Percentiles rank a stretch among this genome's conserved stretches.
These are phyloP conservation scores for Glaciozyma antarctica DNA, from an alignment of 768 basidiomycete genomes.

Conservation along the genomic window DNA sequence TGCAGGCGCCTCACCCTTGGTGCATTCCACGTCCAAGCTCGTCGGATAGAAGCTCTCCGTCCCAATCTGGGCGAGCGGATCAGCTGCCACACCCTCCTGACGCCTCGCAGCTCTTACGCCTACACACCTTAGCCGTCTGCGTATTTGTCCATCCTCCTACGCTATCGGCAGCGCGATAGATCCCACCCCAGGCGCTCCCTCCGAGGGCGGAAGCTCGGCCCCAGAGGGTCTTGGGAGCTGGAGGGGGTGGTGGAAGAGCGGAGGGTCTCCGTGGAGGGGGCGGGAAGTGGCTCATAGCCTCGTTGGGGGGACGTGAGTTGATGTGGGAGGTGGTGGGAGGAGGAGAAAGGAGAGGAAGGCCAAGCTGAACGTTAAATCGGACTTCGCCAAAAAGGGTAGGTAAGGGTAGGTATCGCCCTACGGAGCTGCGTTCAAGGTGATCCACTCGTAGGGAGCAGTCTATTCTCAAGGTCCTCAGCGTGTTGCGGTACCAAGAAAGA, in stretches of 20 bases:
- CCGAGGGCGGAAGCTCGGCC: not conserved
- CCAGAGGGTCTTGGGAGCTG: not conserved
- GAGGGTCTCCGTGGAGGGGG: constrained; percentile 3
- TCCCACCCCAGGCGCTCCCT: not conserved
- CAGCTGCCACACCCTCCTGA: not conserved
- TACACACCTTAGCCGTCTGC: constrained; percentile 2
- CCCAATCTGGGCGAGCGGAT: not conserved
- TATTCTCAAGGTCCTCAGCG: not conserved
- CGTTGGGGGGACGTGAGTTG: not conserved
- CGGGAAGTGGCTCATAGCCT: not conserved
- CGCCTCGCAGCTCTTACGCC: not conserved
- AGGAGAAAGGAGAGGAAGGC: not conserved
- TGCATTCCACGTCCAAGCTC: not conserved
- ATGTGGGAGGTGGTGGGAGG: not conserved
- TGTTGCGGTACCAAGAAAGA: not conserved
- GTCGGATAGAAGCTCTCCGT: not conserved
- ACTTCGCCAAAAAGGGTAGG: no score
- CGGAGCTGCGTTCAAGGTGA: no score
- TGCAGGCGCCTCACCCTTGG: not conserved
- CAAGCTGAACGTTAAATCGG: no score
- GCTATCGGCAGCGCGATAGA: not conserved
- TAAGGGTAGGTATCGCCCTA: no score
- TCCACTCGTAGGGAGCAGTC: no score
- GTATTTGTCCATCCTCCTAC: not conserved
- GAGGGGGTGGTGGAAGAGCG: not conserved